Base-by-base conservation (phyloP, 2,329 filamentous ascomycete genomes). In the Scedosporium boydii region DNA sequence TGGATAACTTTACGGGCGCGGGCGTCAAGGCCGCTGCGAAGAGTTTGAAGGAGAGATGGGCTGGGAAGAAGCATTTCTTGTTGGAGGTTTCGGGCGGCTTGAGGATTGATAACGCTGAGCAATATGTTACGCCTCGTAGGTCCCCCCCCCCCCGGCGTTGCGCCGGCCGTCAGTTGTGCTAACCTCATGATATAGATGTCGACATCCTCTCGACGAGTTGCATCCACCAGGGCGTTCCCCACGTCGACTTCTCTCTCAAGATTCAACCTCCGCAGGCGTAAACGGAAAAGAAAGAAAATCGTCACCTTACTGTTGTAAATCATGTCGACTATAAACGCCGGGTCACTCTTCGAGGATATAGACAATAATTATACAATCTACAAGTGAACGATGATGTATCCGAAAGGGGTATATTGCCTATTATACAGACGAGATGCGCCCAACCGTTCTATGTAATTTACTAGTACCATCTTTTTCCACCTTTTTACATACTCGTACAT, bases 201-300 rank as follows among this genome's bases (percentile, higher is more conserved):
- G 95, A 99, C 75, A 93, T 99, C 67, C 87, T 98, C 68, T 97
- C 93, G 53, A 97, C 93, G 53, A 97, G 93, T 73, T 93, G 90
- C 60, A 97, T 99, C 70, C 95, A 99, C 71, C 95, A 99, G 77
- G 93, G 95, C 2, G 91, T 96, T 3, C 86, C 89, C 34, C 92
- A 97, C 72, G 87, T 99, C 56, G 95, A 99, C 74, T 98, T 97
- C 73, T 97, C 93, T 4, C 81, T 99, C 68, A 99, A 99, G 80
- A 93, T 99, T 66, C 63, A 64, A 26, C 61, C 59, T 41, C 65
- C 65, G 21, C 55, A 55, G 18, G 60, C 14, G 16, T 10, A 29
- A 53, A 18, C 26, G 44, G 14, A 48, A 48, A n/a, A 74, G 84
- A 63, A 78, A 78, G 65, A 75, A 68, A 67, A 62, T 21, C 44